These are phyloP conservation scores for Grigorovia transvaalensis DNA, from an alignment of 805 yeast species.

Conservation along the genomic window DNA sequence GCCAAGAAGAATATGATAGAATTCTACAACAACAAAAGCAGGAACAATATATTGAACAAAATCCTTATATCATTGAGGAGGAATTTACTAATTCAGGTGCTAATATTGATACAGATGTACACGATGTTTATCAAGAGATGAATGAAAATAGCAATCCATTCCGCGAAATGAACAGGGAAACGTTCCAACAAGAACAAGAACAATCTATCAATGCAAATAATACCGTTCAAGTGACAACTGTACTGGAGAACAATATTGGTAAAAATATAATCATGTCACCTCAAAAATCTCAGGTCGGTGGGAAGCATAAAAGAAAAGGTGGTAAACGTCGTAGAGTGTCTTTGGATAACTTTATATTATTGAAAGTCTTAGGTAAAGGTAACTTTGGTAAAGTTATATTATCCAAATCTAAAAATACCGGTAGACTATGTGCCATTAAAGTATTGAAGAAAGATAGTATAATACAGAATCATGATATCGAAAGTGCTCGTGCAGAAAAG, in stretches of 20 bases:
- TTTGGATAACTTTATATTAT: conserved; percentile 84
- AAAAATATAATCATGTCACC: conserved; percentile 11
- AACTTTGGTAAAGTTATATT: conserved; percentile 97
- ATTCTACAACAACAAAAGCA: conserved; percentile 9
- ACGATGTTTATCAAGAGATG: not conserved
- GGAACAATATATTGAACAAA: conserved; percentile 6
- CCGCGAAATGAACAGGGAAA: conserved; percentile 18
- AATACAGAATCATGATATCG: conserved; percentile 91
- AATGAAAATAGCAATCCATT: conserved; percentile 13
- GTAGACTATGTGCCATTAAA: conserved; percentile 84
- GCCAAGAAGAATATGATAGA: conserved; percentile 2
- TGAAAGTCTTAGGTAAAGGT: conserved; percentile 96
- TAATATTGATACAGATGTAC: not conserved
- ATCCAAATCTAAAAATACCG: conserved; percentile 82
- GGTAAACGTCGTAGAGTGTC: conserved; percentile 64
- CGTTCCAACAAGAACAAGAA: conserved; percentile 13
- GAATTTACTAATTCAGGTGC: no score
- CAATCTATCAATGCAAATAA: conserved; percentile 1
- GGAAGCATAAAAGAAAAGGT: conserved; percentile 19
- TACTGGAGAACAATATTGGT: not conserved
- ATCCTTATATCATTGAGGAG: conserved; percentile 1
- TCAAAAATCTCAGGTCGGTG: conserved; percentile 11
- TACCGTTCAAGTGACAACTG: not conserved
- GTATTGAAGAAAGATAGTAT: conserved; percentile 94
- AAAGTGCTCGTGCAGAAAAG: conserved; percentile 89